Percentiles rank a stretch among this genome's conserved stretches.
Evolutionary conservation across 352 stramenopile species (phyloP).

Genomic region (Pythium rishiriense): DNA sequence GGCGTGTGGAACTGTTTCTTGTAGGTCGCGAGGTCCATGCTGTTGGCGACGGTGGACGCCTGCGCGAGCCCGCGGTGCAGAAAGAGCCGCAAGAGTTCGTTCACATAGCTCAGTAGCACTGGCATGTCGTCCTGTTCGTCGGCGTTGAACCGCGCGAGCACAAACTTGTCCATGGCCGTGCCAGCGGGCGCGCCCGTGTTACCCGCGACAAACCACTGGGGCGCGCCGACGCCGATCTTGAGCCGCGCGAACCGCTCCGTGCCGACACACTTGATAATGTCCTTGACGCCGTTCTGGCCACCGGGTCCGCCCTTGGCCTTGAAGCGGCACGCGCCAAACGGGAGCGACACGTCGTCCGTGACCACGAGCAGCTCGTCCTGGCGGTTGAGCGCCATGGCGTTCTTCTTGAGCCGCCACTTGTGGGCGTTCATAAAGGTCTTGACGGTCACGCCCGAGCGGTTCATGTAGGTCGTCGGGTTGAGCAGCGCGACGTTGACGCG

Average conservation of each 20-base stretch:
- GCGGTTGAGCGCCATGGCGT: slow-evolving; percentile 70
- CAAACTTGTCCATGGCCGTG: slow-evolving; percentile 84
- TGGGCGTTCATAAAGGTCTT: slow-evolving; percentile 80
- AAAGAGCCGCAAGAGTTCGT: slow-evolving; percentile 80
- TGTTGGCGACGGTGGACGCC: slow-evolving; percentile 73
- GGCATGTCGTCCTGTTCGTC: slow-evolving; percentile 78
- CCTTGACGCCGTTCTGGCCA: slow-evolving; percentile 79
- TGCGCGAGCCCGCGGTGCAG: slow-evolving; percentile 77
- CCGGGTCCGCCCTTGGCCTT: slow-evolving; percentile 75
- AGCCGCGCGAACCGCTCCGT: slow-evolving; percentile 83
- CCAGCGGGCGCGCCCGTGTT: slow-evolving; percentile 66
- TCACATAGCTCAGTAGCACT: slow-evolving; percentile 60
- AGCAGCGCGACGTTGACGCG: slow-evolving; percentile 77
- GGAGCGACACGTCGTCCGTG: slow-evolving; percentile 77
- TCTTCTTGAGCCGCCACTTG: slow-evolving; percentile 85
- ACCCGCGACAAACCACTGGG: slow-evolving; percentile 73
- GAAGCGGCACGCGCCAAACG: slow-evolving; percentile 82
- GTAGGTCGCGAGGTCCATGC: slow-evolving; percentile 66
- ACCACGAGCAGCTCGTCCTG: slow-evolving; percentile 86
- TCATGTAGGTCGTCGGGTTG: slow-evolving; percentile 84
- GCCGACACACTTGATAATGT: slow-evolving; percentile 85
- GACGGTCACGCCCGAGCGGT: slow-evolving; percentile 76
- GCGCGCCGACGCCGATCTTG: slow-evolving; percentile 77
- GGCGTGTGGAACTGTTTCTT: slow-evolving; percentile 39
- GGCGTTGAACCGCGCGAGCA: slow-evolving; percentile 73